A percentile compares a stretch with the other conserved stretches of the same genome.
Evolutionary conservation across 176 grass and related monocot species (phyloP).

Genomic region (Carex parvula): DNA sequence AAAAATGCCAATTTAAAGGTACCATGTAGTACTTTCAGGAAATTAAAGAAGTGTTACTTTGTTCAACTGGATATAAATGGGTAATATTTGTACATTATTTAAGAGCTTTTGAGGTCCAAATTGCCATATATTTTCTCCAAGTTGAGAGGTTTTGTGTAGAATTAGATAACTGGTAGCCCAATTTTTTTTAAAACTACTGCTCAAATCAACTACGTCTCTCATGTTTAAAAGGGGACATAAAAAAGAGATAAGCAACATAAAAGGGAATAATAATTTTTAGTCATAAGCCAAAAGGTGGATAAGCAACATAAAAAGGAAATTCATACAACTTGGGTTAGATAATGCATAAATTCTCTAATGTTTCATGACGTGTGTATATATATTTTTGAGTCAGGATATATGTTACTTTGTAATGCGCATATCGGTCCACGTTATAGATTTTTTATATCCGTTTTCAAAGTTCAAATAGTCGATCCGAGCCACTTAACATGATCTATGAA

Average conservation of each 20-base stretch:
- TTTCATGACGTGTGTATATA: neutral
- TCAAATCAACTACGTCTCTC: constrained; percentile 2
- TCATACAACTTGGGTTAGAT: neutral
- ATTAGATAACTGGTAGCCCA: no score
- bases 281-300: neutral
- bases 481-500: no score
- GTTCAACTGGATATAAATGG: neutral
- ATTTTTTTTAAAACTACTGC: no score
- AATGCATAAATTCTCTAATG: neutral
- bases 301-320: neutral
- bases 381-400: no score
- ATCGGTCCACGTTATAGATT: no score
- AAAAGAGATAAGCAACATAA: neutral
- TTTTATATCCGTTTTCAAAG: no score
- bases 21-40: neutral
- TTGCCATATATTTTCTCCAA: neutral
- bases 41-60: neutral
- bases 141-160: neutral
- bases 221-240: neutral
- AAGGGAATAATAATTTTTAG: neutral
- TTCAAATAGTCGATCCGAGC: no score
- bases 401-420: no score
- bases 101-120: neutral
- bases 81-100: neutral
- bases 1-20: neutral